phyloP scores from a whole-genome alignment of 768 basidiomycete species.

The Terana coerulea region DNA sequence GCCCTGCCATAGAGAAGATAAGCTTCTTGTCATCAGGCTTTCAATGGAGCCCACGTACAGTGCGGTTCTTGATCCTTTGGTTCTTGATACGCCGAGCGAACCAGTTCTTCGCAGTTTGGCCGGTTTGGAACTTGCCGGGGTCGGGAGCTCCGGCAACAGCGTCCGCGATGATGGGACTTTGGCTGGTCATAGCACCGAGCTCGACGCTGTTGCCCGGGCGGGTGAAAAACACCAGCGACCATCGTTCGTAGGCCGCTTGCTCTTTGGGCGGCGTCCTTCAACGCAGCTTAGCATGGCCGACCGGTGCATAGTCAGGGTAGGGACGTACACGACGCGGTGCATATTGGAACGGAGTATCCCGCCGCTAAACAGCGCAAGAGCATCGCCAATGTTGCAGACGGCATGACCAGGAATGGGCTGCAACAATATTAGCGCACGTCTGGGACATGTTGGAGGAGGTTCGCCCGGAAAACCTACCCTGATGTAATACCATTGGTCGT shows the following conservation, averaged over 20 bases:
- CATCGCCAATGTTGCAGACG: constrained; percentile 44
- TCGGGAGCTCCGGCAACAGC: constrained; percentile 22
- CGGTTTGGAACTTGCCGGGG: constrained; percentile 26
- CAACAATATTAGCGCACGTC: too few relatives aligned
- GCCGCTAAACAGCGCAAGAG: constrained; percentile 57
- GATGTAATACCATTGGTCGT: constrained; percentile 64
- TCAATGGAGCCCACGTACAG: constrained; percentile 27
- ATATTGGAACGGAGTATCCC: constrained; percentile 65
- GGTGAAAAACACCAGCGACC: constrained; percentile 67
- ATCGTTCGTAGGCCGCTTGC: constrained; percentile 51
- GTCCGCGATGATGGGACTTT: constrained; percentile 47
- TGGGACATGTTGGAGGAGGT: not conserved
- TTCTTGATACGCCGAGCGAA: constrained; percentile 37
- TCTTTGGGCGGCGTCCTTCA: constrained; percentile 47
- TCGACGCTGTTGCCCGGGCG: constrained; percentile 51
- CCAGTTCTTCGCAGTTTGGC: constrained; percentile 39
- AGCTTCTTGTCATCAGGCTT: not conserved
- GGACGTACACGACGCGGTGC: constrained; percentile 52
- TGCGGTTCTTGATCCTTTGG: constrained; percentile 37
- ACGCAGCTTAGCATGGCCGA: not conserved
- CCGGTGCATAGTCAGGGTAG: not conserved
- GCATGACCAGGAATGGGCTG: constrained; percentile 31
- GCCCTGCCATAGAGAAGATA: constrained; percentile 7
- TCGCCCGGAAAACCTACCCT: constrained; percentile 15
- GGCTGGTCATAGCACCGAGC: constrained; percentile 47